Base-by-base conservation (phyloP, 805 yeast genomes). In the Wickerhamomyces sydowiorum region DNA sequence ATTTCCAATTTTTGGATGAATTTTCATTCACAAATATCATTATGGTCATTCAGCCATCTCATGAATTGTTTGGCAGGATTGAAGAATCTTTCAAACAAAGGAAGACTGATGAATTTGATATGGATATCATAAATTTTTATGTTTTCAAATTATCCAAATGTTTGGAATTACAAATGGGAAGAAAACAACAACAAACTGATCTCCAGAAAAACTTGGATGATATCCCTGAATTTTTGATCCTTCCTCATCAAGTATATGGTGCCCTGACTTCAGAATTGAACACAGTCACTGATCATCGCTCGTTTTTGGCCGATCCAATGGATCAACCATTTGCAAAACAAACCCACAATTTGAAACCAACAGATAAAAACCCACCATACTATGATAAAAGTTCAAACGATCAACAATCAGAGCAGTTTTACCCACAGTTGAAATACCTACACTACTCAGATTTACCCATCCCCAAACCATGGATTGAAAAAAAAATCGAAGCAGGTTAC, bases 371-470 rank as follows among this genome's bases (percentile, higher is more conserved):
- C 17, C 22, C 27, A 8, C 20, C 37, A 34, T 34, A 34, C 15
- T 34, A 34, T 34, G 37, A 34, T 15, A n/a, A 22, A 10, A n/a
- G 20, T 4, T 6, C 15, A 3, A 5, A 7, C 3, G 30, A 24
- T 7, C 21, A 35, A 17, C 37, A 15, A 18, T 23, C 37, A 7
- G 20, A 22, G 17, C 6, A 13, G 3, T 38, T 22, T 18, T 39
- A 62, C 2, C 47, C 51, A 4, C 52, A 63, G 7, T 56, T 70
- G 1, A 70, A 67, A 49, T 60, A 75, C 40, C 55, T 80, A 20
- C 86, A 80, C 55, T 80, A 73, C 53, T 75, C 82, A 7, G 86
- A 80, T 51, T 66, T 67, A 37, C 86, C 86, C 6, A 53, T 78
- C 5, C 75, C 77, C 0, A 79, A 80, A 51, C 86, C 85, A 8